phyloP scores from a whole-genome alignment of 2,329 filamentous ascomycete genomes.

The Cercospora canescens region DNA sequence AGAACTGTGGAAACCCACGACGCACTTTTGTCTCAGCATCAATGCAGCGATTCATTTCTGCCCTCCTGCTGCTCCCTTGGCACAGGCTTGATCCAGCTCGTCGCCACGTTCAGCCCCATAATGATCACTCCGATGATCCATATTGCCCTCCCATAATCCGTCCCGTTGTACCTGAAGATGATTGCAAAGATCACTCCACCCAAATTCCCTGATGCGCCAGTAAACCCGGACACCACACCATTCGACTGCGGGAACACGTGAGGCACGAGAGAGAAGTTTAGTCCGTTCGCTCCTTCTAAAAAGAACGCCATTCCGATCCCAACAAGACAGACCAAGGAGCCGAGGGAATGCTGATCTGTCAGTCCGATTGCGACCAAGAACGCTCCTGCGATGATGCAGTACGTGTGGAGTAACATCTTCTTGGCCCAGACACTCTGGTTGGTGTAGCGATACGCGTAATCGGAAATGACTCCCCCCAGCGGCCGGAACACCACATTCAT shows the following conservation, averaged over 20 bases:
- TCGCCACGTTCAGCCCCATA: slow-evolving; percentile 66
- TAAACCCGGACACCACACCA: slow-evolving; percentile 73
- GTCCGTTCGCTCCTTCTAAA: slow-evolving; percentile 80
- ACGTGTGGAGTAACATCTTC: slow-evolving; percentile 60
- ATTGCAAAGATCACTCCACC: slow-evolving; percentile 84
- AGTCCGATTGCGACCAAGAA: slow-evolving; percentile 65
- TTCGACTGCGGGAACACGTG: slow-evolving; percentile 84
- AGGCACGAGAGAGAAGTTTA: slow-evolving; percentile 82
- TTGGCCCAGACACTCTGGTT: slow-evolving; percentile 59
- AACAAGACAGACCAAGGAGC: slow-evolving; percentile 74
- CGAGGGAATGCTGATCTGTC: slow-evolving; percentile 60
- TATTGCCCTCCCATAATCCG: slow-evolving; percentile 50
- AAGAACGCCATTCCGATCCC: slow-evolving; percentile 78
- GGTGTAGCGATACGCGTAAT: slow-evolving; percentile 56
- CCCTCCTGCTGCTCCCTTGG: slow-evolving; percentile 55
- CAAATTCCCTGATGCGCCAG: slow-evolving; percentile 79
- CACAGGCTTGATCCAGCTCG: slow-evolving; percentile 64
- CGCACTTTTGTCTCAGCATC: background rate
- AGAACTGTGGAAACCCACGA: background rate
- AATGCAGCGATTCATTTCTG: background rate
- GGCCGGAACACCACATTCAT: slow-evolving; percentile 70
- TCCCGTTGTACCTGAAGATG: slow-evolving; percentile 67
- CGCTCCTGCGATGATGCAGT: slow-evolving; percentile 57
- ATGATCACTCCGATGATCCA: slow-evolving; percentile 82
- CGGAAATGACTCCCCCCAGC: slow-evolving; percentile 61